phyloP scores from a whole-genome alignment of 306 rosid species.

The Vigna radiata region DNA sequence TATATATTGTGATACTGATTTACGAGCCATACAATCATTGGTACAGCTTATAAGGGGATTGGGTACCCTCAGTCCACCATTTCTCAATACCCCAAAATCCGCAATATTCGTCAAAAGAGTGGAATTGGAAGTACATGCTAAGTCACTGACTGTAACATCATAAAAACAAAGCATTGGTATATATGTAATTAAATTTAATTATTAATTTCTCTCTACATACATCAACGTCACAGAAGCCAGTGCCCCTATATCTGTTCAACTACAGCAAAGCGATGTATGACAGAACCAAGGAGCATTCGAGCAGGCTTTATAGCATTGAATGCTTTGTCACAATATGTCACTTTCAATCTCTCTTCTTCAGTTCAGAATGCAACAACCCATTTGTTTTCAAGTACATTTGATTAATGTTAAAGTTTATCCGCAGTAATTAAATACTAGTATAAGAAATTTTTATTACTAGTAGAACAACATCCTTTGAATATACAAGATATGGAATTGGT shows the following conservation, averaged over 20 bases:
- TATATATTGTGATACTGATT: neutral
- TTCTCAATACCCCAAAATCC: no score
- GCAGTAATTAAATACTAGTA: neutral
- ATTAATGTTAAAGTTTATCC: neutral
- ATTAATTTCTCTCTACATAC: constrained; percentile 6
- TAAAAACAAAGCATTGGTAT: neutral
- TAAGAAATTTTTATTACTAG: neutral
- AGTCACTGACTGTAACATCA: no score
- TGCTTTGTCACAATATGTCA: neutral
- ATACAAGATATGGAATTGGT: constrained; percentile 37
- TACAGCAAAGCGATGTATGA: neutral
- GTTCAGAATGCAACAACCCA: neutral
- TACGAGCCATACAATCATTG: neutral
- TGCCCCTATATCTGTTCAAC: neutral
- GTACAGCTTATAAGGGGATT: no score
- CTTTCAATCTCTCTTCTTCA: neutral
- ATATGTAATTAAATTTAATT: neutral
- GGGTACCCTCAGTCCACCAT: no score
- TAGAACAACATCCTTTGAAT: constrained; percentile 4
- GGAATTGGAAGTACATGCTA: no score
- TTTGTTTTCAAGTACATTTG: constrained; percentile 3
- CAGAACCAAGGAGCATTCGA: neutral
- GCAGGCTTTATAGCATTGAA: neutral
- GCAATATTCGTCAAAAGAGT: no score
- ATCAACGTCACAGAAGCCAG: neutral